These are phyloP conservation scores for Yamadazyma dendronema DNA, from an alignment of 1,139 yeast species.

Conservation along the genomic window DNA sequence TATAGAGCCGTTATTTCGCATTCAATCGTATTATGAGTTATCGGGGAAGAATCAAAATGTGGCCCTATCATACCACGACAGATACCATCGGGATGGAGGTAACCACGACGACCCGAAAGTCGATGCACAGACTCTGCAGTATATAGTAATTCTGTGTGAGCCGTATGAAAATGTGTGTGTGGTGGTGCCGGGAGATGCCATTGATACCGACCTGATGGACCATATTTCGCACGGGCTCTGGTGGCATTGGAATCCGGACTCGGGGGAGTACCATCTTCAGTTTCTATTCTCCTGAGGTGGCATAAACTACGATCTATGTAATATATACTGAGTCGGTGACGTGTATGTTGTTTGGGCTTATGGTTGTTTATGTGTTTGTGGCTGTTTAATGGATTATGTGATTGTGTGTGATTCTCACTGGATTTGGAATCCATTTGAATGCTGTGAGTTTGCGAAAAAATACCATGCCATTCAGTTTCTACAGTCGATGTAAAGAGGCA, in stretches of 20 bases:
- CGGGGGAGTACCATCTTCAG: conserved; percentile 68
- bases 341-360: too few species aligned
- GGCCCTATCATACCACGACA: conserved; percentile 23
- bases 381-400: too few species aligned
- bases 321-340: too few species aligned
- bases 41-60: conserved; percentile 38
- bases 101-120: not conserved
- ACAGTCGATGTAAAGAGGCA: conserved; percentile 32
- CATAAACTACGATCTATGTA: too few species aligned
- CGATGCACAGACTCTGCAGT: conserved; percentile 43
- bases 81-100: conserved; percentile 2
- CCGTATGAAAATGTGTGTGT: conserved; percentile 79
- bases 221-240: conserved; percentile 49
- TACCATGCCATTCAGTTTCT: conserved; percentile 13
- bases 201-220: conserved; percentile 37
- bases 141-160: conserved; percentile 74
- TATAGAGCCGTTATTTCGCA: conserved; percentile 57
- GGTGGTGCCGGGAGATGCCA: conserved; percentile 60
- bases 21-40: conserved; percentile 77
- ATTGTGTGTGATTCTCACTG: too few species aligned
- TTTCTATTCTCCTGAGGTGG: conserved; percentile 41
- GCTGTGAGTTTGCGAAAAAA: too few species aligned
- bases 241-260: conserved; percentile 71
- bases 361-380: too few species aligned
- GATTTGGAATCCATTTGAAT: too few species aligned